A percentile compares a stretch with the other conserved stretches of the same genome.
phyloP scores from a whole-genome alignment of 495 filamentous ascomycete genomes.

The Aspergillus egyptiacus region DNA sequence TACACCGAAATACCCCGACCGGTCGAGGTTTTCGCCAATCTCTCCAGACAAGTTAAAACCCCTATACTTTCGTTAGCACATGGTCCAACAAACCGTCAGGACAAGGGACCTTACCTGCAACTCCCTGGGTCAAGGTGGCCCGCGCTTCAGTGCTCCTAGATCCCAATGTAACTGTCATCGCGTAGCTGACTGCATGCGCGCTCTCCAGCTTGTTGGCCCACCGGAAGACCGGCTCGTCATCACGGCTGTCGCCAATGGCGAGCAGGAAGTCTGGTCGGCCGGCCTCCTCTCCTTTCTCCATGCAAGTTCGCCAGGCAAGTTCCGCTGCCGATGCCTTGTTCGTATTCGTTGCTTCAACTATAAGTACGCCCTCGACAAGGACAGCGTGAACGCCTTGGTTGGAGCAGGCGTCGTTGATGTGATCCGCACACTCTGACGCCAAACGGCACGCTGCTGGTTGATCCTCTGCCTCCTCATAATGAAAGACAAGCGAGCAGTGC shows the following conservation, averaged over 20 bases:
- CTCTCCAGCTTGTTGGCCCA: conserved; percentile 76
- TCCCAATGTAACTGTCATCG: conserved; percentile 78
- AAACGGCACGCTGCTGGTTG: conserved; percentile 62
- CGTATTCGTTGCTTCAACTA: conserved; percentile 74
- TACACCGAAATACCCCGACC: not conserved
- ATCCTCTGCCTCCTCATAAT: conserved; percentile 78
- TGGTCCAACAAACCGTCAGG: conserved; percentile 6
- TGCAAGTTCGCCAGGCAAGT: conserved; percentile 56
- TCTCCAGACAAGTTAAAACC: conserved; percentile 11
- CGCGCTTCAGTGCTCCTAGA: conserved; percentile 80
- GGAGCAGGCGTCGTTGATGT: conserved; percentile 88
- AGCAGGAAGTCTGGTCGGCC: conserved; percentile 69
- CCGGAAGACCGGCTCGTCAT: conserved; percentile 86
- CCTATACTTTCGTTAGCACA: conserved; percentile 10
- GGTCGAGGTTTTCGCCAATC: conserved; percentile 5
- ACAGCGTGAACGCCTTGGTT: conserved; percentile 77
- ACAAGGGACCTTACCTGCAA: conserved; percentile 55
- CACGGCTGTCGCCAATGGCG: conserved; percentile 80
- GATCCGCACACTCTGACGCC: conserved; percentile 79
- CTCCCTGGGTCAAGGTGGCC: conserved; percentile 79
- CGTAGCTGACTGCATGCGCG: conserved; percentile 52
- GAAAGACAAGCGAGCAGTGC: conserved; percentile 80
- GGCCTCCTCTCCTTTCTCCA: conserved; percentile 32
- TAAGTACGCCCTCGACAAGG: conserved; percentile 67
- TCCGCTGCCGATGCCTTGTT: conserved; percentile 78